Evolutionary conservation across 306 rosid genomes (phyloP), one percentile per base, ranked within the genome.

Genomic region (Citrullus amarus): DNA sequence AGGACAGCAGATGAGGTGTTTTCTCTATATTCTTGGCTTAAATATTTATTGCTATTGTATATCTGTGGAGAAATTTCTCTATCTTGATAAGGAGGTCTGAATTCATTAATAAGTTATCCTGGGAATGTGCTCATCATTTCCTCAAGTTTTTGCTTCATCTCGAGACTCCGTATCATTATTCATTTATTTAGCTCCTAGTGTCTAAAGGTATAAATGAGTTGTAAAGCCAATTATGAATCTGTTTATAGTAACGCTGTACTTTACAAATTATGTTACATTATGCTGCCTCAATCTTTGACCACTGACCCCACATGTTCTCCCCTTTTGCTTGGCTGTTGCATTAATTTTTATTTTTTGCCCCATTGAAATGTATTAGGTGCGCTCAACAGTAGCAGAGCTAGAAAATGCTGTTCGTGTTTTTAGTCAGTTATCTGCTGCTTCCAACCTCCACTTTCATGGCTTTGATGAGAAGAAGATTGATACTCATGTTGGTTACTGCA

Each of bases 391-490:
- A 68, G 86, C 91, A 18, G 97, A 88, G 84, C 89, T 96, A 17
- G 98, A 93, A 86, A 96, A 96, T 91, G 99, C 99, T 60, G 97
- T 92, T 83, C 96, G 99, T 50, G 82, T 96, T 80, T 96, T 96
- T 89, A 96, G 93, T 83, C 97, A 96, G 82, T 83, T 96, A 87
- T 96, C 99, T 85, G 98, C 99, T 75, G 98, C 98, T 86, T 96
- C 99, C 86, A 90, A 92, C 91, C 97, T 91, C 77, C 98, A 96
- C 81, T 83, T 96, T 83, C 96, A 96, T 82, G 99, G 99, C 78
- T 95, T 95, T 88, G 99, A 95, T 86, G 97, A 92, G 92, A 95
- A 95, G 88, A 95, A 95, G 82, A 95, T 95, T 77, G 99, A 96
- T 78, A 96, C 99, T 76, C 99, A 96, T 82, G 97, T 96, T 84